Evolutionary conservation across 805 yeast genomes (phyloP), one percentile per base, ranked within the genome.

Genomic region (Maudiozyma bulderi): DNA sequence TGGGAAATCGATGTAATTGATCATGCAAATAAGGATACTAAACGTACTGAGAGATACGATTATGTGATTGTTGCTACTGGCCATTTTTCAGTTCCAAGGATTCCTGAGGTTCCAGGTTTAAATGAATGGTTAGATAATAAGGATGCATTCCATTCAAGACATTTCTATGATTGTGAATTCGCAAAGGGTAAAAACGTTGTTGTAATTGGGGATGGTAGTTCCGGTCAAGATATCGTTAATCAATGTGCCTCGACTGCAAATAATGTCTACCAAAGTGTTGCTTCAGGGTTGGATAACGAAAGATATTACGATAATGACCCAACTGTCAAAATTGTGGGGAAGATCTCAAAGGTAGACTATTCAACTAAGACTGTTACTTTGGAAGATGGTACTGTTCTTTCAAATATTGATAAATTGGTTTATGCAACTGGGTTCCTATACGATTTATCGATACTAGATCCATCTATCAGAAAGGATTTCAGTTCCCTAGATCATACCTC

Each of bases 401-500:
- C 46, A 14, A 53, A 58, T 10, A 58, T 69, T 48, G 80, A 75
- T 55, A 61, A 60, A 41, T 62, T 77, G 14, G 52, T 77, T 2
- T 68, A 73, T 49, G 74, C 80, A 9, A 77, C 82, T 0, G 82
- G 82, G 0, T 77, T 74, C 53, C 74, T 73, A 51, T 70, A 67
- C 51, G 68, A 73, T 53, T 68, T 67, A n/a, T 47, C 57, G 37
- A 61, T 52, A 44, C 50, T 56, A 5, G 60, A 64, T 31, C 20
- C 55, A 37, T 47, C 59, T 10, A 38, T 14, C 9, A 38, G 26
- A 7, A 11, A 39, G 3, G 28, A 28, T n/a, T 28, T 15, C 30
- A 28, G 8, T 9, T 11, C 14, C 28, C 3, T 11, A 1, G 28
- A 33, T 15, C 42, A 41, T 9, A 46, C 45, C n/a, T 47, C 49